Conservation (phyloP, 768 basidiomycete genomes). For the Termitomyces eurrhizus region DNA sequence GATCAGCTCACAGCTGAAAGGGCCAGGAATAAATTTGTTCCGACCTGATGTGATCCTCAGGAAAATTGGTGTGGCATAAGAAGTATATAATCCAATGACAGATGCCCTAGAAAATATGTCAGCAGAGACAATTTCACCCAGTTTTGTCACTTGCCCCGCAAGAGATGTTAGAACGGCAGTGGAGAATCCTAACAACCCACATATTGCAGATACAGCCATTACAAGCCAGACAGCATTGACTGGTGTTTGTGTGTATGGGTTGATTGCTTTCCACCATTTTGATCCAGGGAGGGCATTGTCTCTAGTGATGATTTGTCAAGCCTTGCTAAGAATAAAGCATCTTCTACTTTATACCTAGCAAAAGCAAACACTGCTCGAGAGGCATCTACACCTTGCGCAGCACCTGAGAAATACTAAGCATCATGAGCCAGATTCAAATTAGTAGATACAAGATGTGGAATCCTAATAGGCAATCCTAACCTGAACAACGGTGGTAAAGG, state of each 20-base stretch:
- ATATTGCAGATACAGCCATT: slow-evolving; percentile 49
- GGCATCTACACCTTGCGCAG: background rate
- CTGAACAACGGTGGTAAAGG: slow-evolving; percentile 60
- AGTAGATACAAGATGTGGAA: background rate
- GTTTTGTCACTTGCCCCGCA: background rate
- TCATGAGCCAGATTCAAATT: background rate
- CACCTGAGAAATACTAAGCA: background rate
- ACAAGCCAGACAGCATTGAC: slow-evolving; percentile 78
- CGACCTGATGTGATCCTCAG: slow-evolving; percentile 69
- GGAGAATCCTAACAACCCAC: slow-evolving; percentile 66
- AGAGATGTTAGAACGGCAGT: slow-evolving; percentile 54
- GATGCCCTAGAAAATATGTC: slow-evolving; percentile 47
- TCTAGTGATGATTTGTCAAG: slow-evolving; percentile 20
- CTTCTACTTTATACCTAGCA: background rate
- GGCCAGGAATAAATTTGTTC: slow-evolving; percentile 49
- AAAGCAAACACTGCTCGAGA: slow-evolving; percentile 2
- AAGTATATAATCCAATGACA: slow-evolving; percentile 68
- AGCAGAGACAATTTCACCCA: background rate
- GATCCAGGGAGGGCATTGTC: slow-evolving; percentile 75
- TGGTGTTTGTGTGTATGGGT: slow-evolving; percentile 57
- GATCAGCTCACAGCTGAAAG: background rate
- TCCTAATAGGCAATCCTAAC: slow-evolving; percentile 7
- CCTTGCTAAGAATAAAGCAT: background rate
- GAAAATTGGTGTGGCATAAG: slow-evolving; percentile 66
- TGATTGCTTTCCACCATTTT: slow-evolving; percentile 63